Percentiles rank a stretch among this genome's conserved stretches.
These are phyloP conservation scores for Domatiomyces catenatus DNA, from an alignment of 2,329 filamentous ascomycete species.

Conservation along the genomic window DNA sequence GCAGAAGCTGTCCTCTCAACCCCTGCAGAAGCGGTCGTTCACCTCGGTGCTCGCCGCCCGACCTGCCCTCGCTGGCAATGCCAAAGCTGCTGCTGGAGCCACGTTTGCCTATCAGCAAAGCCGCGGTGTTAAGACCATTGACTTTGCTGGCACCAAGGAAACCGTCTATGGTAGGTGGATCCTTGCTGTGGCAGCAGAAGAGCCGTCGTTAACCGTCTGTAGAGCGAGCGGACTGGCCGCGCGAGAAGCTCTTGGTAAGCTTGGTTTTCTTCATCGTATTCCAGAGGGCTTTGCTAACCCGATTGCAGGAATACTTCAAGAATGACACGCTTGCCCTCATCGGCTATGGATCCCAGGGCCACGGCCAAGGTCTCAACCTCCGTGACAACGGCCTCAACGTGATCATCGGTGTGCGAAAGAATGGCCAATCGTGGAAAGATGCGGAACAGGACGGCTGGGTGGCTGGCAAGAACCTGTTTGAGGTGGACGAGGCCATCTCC, in stretches of 20 bases:
- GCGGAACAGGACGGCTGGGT: slow-evolving; percentile 95
- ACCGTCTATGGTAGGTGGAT: slow-evolving; percentile 63
- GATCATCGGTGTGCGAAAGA: slow-evolving; percentile 96
- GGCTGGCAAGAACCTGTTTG: slow-evolving; percentile 96
- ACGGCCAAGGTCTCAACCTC: slow-evolving; percentile 98
- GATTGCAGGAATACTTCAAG: slow-evolving; percentile 87
- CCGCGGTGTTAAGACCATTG: slow-evolving; percentile 93
- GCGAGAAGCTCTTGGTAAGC: slow-evolving; percentile 90
- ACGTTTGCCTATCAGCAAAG: slow-evolving; percentile 47
- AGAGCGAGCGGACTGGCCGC: slow-evolving; percentile 98
- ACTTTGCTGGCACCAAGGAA: slow-evolving; percentile 94
- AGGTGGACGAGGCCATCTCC: slow-evolving; percentile 88
- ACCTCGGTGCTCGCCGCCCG: slow-evolving; percentile 41
- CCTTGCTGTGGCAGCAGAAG: slow-evolving; percentile 1
- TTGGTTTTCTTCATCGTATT: slow-evolving; percentile 12
- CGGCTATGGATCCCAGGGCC: slow-evolving; percentile 94
- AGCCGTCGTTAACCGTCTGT: slow-evolving; percentile 21
- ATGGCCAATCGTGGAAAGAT: slow-evolving; percentile 96
- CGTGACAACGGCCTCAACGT: slow-evolving; percentile 99
- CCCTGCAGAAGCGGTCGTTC: slow-evolving; percentile 42
- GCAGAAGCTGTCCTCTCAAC: slow-evolving; percentile 37
- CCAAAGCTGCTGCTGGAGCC: slow-evolving; percentile 28
- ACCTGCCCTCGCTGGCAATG: slow-evolving; percentile 32
- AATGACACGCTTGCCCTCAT: slow-evolving; percentile 98
- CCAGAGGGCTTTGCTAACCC: slow-evolving; percentile 6